Evolutionary conservation across 345 rosid species (phyloP), one percentile per base, ranked within the genome.

Genomic region (Diplotaxis tenuifolia): DNA sequence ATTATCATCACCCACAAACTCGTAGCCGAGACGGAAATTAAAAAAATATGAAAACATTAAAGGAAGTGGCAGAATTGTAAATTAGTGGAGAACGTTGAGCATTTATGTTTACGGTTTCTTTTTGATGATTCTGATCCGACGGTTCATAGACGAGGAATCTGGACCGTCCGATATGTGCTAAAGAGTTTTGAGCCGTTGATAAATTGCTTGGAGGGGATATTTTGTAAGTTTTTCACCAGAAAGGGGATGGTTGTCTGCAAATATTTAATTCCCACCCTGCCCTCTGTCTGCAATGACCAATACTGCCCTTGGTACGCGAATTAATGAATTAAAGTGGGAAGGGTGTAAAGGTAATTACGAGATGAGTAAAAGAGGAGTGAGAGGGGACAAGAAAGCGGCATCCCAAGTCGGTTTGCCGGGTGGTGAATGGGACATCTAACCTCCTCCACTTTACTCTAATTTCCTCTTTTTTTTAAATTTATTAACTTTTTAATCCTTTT

Each of bases 361-460:
- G 0, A 40, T 15, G 53, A 18, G 60, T 7, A 56, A 62, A 54
- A 73, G 40, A 61, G 65, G 78, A 40, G 56, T 8, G 61, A 69
- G 71, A 71, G 82, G 83, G 74, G 77, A 75, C 83, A 75, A 29
- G 79, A 80, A 80, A 75, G 79, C 83, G 80, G 83, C 83, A 80
- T 53, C 36, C 73, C 80, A 71, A 80, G 65, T 70, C 80, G 65
- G 70, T 70, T 80, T 80, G 83, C 77, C 83, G 83, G 80, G 76
- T 71, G 76, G 49, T 75, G 83, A 80, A 68, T 71, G 77, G 50
- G 80, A 80, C 83, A 75, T 75, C 74, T 71, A 80, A 80, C 83
- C 42, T 71, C 82, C 75, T 74, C 76, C 79, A 61, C 69, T 68
- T n/a, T 67, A 40, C 74, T 68, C 70, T 15, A 59, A 65, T 65